phyloP scores from a whole-genome alignment of 2,329 filamentous ascomycete genomes.

The Ophiostoma populinum region DNA sequence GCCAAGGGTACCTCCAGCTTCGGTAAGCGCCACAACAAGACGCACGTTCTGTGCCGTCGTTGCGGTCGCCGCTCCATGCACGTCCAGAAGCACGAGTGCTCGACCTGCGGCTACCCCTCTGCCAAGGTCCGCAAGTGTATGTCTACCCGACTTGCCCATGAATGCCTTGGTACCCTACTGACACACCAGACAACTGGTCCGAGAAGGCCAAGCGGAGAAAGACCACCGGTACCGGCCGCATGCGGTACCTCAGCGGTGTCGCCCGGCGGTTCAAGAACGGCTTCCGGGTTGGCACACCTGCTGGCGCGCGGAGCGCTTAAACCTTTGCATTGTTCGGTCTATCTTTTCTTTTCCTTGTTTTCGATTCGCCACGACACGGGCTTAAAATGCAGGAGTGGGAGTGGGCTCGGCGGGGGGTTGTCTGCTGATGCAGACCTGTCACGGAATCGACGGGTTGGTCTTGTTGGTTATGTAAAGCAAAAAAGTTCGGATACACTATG shows the following conservation, averaged over 20 bases:
- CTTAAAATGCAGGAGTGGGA: background rate
- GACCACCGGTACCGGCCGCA: slow-evolving; percentile 93
- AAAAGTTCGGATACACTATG: background rate
- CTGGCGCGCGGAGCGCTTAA: slow-evolving; percentile 49
- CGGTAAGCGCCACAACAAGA: slow-evolving; percentile 73
- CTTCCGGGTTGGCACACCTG: slow-evolving; percentile 81
- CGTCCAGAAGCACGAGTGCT: slow-evolving; percentile 98
- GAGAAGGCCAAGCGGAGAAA: slow-evolving; percentile 99
- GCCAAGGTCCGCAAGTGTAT: slow-evolving; percentile 98
- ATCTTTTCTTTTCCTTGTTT: background rate
- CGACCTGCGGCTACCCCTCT: slow-evolving; percentile 87
- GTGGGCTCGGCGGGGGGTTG: background rate
- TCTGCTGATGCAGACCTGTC: background rate
- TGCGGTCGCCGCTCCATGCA: slow-evolving; percentile 96
- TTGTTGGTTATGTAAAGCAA: slow-evolving; percentile 2
- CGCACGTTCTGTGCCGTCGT: slow-evolving; percentile 95
- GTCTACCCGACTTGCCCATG: slow-evolving; percentile 23
- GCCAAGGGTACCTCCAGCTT: slow-evolving; percentile 39
- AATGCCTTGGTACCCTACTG: background rate
- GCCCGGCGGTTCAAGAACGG: slow-evolving; percentile 93
- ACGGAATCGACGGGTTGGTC: slow-evolving; percentile 1
- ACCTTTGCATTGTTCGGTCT: background rate
- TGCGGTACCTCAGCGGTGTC: slow-evolving; percentile 86
- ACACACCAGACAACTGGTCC: slow-evolving; percentile 82
- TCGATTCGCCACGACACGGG: background rate